Conservation (phyloP, 2,329 filamentous ascomycete genomes). For the Venturia nashicola region DNA sequence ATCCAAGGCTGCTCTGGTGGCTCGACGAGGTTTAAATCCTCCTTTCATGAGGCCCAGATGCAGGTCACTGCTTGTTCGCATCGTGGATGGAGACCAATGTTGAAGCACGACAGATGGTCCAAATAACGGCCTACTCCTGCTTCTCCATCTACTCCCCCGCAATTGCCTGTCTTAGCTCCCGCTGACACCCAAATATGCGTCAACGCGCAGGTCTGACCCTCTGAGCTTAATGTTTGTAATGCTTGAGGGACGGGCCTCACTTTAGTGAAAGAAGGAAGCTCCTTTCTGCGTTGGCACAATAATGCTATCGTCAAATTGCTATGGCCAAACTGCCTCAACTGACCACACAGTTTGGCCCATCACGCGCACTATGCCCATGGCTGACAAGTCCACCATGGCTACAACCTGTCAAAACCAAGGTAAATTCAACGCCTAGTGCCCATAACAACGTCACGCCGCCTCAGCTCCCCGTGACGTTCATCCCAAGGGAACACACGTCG, state of each 20-base stretch:
- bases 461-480: neutral
- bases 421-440: neutral
- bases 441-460: neutral
- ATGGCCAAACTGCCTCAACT: neutral
- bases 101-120: neutral
- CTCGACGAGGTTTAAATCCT: neutral
- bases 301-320: no score
- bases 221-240: neutral
- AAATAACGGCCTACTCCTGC: neutral
- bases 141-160: neutral
- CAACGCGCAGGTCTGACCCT: no score
- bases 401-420: neutral
- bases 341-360: neutral
- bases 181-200: neutral
- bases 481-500: no score
- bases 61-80: neutral
- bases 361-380: neutral
- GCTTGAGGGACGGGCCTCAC: neutral
- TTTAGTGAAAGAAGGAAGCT: neutral
- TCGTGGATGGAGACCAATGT: neutral
- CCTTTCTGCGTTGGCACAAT: neutral
- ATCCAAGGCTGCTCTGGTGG: no score
- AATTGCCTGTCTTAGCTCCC: neutral
- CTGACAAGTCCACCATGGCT: neutral
- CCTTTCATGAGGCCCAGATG: neutral